These are phyloP conservation scores for Neofusicoccum sp. DNA, from an alignment of 2,329 filamentous ascomycete species.

Conservation along the genomic window DNA sequence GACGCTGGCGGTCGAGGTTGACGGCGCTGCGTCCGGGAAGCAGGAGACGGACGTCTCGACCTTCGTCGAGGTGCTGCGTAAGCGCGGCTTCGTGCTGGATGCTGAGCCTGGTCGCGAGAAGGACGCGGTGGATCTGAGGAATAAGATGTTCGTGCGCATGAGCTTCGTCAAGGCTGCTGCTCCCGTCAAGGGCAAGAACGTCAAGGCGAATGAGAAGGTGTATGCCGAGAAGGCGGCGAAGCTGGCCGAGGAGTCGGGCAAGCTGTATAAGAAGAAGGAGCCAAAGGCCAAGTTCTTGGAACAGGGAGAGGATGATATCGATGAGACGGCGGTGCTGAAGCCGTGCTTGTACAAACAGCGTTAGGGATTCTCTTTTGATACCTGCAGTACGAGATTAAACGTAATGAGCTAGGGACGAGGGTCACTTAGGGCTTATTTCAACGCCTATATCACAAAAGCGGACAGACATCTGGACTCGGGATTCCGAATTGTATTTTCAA, in stretches of 20 bases:
- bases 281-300: conserved; percentile 41
- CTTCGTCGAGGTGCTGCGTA: conserved; percentile 79
- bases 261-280: conserved; percentile 39
- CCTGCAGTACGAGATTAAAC: not conserved
- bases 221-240: conserved; percentile 32
- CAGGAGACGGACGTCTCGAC: conserved; percentile 80
- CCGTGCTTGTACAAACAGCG: conserved; percentile 95
- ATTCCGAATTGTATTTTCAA: not conserved
- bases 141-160: conserved; percentile 99
- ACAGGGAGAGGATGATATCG: conserved; percentile 49
- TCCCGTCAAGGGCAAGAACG: conserved; percentile 74
- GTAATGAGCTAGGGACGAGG: not conserved
- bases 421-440: not conserved
- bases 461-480: not conserved
- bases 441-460: not conserved
- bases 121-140: conserved; percentile 71
- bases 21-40: conserved; percentile 50
- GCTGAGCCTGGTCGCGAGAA: conserved; percentile 54
- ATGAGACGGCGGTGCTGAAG: conserved; percentile 71
- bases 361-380: conserved; percentile 40
- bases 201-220: conserved; percentile 39
- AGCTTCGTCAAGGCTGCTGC: conserved; percentile 82
- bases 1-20: conserved; percentile 62
- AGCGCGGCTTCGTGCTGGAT: conserved; percentile 79
- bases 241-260: conserved; percentile 12